Percentiles rank a stretch among this genome's conserved stretches.
Conservation (phyloP, 352 stramenopile species). For the Globisporangium apiculatum region DNA sequence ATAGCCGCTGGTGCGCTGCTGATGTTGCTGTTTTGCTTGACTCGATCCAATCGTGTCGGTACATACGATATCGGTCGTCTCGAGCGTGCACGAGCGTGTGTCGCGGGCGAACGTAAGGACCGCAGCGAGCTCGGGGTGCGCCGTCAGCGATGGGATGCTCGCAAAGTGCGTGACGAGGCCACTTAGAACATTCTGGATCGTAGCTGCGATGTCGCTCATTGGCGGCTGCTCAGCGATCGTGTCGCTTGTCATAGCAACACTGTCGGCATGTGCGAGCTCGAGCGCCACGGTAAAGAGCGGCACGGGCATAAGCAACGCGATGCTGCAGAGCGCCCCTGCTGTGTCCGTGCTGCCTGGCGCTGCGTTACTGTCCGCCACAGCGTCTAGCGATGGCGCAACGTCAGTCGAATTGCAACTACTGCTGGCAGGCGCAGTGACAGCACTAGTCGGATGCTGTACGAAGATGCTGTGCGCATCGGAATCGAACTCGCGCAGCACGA, state of each 20-base stretch:
- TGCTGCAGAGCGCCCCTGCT: not conserved
- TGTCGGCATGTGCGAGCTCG: slow-evolving; percentile 3
- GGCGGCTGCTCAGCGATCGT: slow-evolving; percentile 31
- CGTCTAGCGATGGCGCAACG: not conserved
- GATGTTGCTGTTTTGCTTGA: too few relatives aligned
- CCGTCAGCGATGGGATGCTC: slow-evolving; percentile 25
- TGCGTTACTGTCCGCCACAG: not conserved
- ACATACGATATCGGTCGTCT: not conserved
- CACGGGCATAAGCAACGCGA: slow-evolving; percentile 3
- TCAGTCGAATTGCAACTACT: not conserved
- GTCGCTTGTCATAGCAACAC: not conserved
- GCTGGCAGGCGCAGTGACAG: not conserved
- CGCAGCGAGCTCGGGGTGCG: slow-evolving; percentile 29
- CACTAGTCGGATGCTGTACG: not conserved
- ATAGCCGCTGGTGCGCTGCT: not conserved
- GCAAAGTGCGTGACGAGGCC: slow-evolving; percentile 36
- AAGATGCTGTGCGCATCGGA: slow-evolving; percentile 3
- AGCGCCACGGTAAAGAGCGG: slow-evolving; percentile 16
- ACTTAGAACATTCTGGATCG: slow-evolving; percentile 23
- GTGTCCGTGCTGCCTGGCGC: not conserved
- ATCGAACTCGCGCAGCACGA: slow-evolving; percentile 21
- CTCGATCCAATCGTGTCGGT: too few relatives aligned
- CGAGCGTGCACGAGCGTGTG: slow-evolving; percentile 25
- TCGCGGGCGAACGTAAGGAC: slow-evolving; percentile 45
- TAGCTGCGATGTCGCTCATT: slow-evolving; percentile 17